phyloP scores from a whole-genome alignment of 495 filamentous ascomycete genomes.

The Hyphodiscus hymeniophilus region DNA sequence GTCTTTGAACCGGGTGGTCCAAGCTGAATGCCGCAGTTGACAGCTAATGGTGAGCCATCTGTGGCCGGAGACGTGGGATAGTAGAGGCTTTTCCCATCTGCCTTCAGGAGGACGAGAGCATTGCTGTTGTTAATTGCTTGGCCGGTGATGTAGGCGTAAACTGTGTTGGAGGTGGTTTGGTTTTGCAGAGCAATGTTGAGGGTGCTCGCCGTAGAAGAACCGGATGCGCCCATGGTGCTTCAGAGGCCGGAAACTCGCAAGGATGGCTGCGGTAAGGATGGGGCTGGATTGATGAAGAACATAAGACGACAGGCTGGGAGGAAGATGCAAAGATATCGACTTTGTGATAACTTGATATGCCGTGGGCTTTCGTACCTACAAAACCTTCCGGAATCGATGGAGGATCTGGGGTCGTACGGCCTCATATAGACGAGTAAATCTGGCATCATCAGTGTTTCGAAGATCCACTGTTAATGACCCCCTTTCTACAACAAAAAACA shows the following conservation, averaged over 20 bases:
- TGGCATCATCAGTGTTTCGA: no score
- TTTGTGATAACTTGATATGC: no score
- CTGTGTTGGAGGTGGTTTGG: slow-evolving; percentile 47
- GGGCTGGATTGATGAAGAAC: no score
- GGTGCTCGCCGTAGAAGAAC: neutral
- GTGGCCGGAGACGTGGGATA: slow-evolving; percentile 44
- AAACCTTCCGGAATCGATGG: no score
- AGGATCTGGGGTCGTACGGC: no score
- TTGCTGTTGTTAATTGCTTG: slow-evolving; percentile 52
- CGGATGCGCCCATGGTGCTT: neutral
- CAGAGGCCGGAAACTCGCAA: neutral
- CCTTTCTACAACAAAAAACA: no score
- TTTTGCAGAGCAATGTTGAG: slow-evolving; percentile 56
- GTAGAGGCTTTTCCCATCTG: slow-evolving; percentile 40
- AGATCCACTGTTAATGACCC: no score
- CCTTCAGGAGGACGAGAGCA: slow-evolving; percentile 49
- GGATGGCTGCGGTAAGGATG: no score
- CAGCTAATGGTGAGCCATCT: slow-evolving; percentile 34
- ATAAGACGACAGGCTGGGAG: no score
- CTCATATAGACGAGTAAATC: no score
- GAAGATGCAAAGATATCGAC: no score
- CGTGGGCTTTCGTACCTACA: no score
- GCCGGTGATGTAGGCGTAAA: slow-evolving; percentile 67
- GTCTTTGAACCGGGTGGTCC: slow-evolving; percentile 51
- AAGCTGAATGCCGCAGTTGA: slow-evolving; percentile 54